Evolutionary conservation across 2,329 filamentous ascomycete species (phyloP), one percentile per base, ranked within the genome.

Genomic region (Clonostachys sp.): DNA sequence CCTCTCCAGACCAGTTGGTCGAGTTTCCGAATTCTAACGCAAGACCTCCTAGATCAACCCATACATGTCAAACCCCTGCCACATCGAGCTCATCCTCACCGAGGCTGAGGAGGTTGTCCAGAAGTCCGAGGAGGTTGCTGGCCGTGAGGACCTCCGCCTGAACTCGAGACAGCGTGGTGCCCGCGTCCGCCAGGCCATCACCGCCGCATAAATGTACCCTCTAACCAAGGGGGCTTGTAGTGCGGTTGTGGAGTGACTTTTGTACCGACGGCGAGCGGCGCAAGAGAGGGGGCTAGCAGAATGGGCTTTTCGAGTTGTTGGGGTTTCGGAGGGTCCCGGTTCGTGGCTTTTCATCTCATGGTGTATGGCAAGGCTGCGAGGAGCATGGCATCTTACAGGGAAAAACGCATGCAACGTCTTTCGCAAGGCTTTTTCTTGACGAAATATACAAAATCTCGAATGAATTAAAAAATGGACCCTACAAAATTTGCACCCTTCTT

Each of bases 31-130:
- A 45, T 24, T 24, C 10, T 40, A 14, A 35, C 12, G 24, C 34
- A 44, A 44, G 16, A 30, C 12, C 13, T n/a, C 41, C 40, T 53
- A 96, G 91, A 99, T 99, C 82, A 99, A 99, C 87, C 94, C 94
- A 57, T 99, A 97, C 86, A 97, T 99, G 95, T 96, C 91, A 63
- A 95, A 95, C 86, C 94, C 94, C 63, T 99, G 92, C 89, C 94
- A 99, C 87, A 96, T 99, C 75, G 95, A 99, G 83, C 81, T 99
- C 67, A 99, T 99, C 84, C 85, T 99, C 64, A 96, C 92, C 70
- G 95, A 99, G 84, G 91, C 82, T 66, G 88, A 95, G 70, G 95
- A 99, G 84, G 84, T 87, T 63, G 90, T 99, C 64, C 83, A 91
- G 79, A 99, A 99, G 87, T 85, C 84, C 54, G 80, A 91, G 74